Base-by-base conservation (phyloP, 2,329 filamentous ascomycete species). In the Ascochyta fabae region DNA sequence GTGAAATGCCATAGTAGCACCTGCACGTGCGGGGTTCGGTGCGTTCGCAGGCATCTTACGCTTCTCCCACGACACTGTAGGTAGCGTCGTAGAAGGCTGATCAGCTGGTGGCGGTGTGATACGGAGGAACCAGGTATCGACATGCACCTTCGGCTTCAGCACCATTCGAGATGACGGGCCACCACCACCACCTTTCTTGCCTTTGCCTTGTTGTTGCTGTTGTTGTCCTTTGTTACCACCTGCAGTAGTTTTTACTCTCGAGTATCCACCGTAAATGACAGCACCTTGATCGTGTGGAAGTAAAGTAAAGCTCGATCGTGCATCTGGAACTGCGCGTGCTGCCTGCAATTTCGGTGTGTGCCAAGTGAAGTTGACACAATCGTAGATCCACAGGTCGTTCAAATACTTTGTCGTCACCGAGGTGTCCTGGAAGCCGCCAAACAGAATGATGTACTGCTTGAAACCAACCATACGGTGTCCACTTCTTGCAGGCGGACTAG, bases 351-450 rank as follows among this genome's bases (percentile, higher is more conserved):
- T 81, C 2, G 94, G 91, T 59, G 84, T 87, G 72, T 90, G 85
- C 95, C 95, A 99, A 13, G 86, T 83, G 72, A 90, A 97, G 71
- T 89, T 91, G 68, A 89, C 77, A 29, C 92, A 96, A 76, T 99
- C 95, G 75, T 96, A 99, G 48, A 98, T 84, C 94, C 95, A 99
- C 33, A 98, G 80, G 74, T 99, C 95, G 35, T 89, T 88, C 15
- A 99, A 79, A 74, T 99, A 99, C 73, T 93, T 96, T 5, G 94
- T 98, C 74, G 93, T 89, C 73, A 96, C 92, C 9, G 91, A 94
- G 0, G 94, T 98, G 74, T 98, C 95, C 77, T 99, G 95, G 74
- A 99, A 99, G 0, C 95, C 95, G 54, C 95, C 95, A 71, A 96
- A 98, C 1, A 99, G 81, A 55, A 99, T 85, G 59, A 99, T 92